Conservation (phyloP, 768 basidiomycete genomes). For the Heimioporus sp. region DNA sequence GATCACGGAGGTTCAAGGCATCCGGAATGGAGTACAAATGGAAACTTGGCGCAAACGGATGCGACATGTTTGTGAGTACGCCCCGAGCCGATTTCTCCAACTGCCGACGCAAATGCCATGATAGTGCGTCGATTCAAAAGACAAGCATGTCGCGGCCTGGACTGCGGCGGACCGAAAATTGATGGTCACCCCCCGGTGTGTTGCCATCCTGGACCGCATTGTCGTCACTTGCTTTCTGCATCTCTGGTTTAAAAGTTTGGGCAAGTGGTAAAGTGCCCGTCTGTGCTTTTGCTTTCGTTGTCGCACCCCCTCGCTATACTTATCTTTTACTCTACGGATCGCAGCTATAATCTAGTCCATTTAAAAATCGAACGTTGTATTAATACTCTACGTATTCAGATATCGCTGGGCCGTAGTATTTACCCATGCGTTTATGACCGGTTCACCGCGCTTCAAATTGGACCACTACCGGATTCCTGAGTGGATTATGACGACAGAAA, state of each 20-base stretch:
- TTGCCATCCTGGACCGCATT: conserved; percentile 45
- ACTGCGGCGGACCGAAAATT: conserved; percentile 37
- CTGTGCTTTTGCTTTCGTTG: neutral
- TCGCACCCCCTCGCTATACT: too few species aligned
- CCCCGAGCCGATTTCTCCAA: neutral
- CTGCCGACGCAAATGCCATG: neutral
- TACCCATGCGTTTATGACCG: too few species aligned
- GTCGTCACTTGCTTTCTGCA: conserved; percentile 55
- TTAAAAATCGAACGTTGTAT: conserved; percentile 6
- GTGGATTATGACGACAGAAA: neutral
- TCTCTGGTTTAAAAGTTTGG: conserved; percentile 45
- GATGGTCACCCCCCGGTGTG: conserved; percentile 39
- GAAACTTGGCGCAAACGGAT: conserved; percentile 45
- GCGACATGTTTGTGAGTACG: conserved; percentile 44
- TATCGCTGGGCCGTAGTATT: neutral
- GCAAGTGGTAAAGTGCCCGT: conserved; percentile 37
- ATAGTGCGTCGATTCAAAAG: conserved; percentile 50
- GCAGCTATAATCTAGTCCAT: neutral
- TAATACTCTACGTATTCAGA: conserved; percentile 19
- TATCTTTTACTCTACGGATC: too few species aligned
- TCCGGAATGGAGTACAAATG: conserved; percentile 53
- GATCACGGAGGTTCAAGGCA: conserved; percentile 56
- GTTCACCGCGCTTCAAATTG: conserved; percentile 33
- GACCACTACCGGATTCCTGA: conserved; percentile 25
- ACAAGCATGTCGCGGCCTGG: conserved; percentile 49